These are phyloP conservation scores for Verruconis gallopava DNA, from an alignment of 2,329 filamentous ascomycete species.

Conservation along the genomic window DNA sequence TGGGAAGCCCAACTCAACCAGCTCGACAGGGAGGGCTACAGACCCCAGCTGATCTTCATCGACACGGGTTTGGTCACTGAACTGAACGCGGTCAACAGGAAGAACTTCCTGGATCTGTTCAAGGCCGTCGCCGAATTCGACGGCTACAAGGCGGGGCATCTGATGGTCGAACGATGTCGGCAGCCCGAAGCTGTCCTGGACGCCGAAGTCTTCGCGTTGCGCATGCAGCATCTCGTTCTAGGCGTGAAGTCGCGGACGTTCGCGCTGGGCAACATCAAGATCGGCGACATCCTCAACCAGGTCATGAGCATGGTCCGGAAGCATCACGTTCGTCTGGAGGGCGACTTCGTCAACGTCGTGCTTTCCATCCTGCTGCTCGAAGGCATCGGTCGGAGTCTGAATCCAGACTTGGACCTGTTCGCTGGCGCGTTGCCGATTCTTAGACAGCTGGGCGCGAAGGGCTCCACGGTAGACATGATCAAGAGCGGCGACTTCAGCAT, in stretches of 20 bases:
- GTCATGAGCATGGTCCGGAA: conserved; percentile 82
- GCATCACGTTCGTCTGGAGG: conserved; percentile 89
- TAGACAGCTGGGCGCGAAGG: conserved; percentile 70
- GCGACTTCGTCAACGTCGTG: conserved; percentile 97
- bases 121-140: conserved; percentile 93
- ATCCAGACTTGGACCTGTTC: conserved; percentile 80
- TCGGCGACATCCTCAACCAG: conserved; percentile 85
- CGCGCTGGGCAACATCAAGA: conserved; percentile 85
- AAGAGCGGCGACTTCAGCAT: conserved; percentile 45
- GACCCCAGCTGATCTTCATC: conserved; percentile 92
- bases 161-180: conserved; percentile 93
- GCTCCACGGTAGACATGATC: conserved; percentile 42
- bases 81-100: conserved; percentile 71
- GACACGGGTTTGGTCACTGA: conserved; percentile 93
- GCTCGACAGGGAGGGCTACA: conserved; percentile 77
- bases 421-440: conserved; percentile 79
- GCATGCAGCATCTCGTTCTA: conserved; percentile 93
- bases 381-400: conserved; percentile 77
- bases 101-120: conserved; percentile 92
- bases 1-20: conserved; percentile 65
- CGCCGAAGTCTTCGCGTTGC: conserved; percentile 78
- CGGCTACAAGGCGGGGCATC: conserved; percentile 82
- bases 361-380: conserved; percentile 88
- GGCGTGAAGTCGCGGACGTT: conserved; percentile 84
- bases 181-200: conserved; percentile 86